Percentiles rank a stretch among this genome's conserved stretches.
Conservation (phyloP, 2,329 filamentous ascomycete genomes). For the Alternaria metachromatica region DNA sequence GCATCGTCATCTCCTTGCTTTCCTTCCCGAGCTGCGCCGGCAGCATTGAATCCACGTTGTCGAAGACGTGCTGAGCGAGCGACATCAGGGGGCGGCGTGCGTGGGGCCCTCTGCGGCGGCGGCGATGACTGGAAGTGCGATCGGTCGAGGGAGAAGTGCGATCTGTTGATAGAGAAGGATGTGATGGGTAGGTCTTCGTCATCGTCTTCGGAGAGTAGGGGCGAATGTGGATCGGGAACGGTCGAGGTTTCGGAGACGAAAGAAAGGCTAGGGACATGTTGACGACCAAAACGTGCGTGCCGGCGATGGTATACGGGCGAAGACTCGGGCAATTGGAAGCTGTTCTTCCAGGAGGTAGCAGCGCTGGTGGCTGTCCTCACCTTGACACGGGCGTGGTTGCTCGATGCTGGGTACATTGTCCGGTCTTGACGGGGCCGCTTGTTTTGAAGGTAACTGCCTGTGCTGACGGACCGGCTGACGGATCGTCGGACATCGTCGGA, state of each 20-base stretch:
- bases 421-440: constrained; percentile 46
- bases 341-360: constrained; percentile 73
- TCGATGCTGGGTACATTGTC: constrained; percentile 50
- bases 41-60: constrained; percentile 47
- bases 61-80: constrained; percentile 51
- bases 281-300: constrained; percentile 73
- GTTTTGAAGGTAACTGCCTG: constrained; percentile 49
- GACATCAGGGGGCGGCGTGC: constrained; percentile 49
- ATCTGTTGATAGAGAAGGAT: constrained; percentile 68
- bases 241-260: constrained; percentile 77
- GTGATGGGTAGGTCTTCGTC: constrained; percentile 80
- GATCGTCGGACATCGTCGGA: constrained; percentile 74
- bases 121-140: constrained; percentile 72
- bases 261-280: constrained; percentile 74
- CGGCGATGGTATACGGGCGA: constrained; percentile 82
- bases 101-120: constrained; percentile 64
- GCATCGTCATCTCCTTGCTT: constrained; percentile 80
- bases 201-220: constrained; percentile 75
- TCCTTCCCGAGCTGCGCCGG: constrained; percentile 51
- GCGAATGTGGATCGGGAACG: constrained; percentile 66
- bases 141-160: constrained; percentile 63
- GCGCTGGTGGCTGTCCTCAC: constrained; percentile 65
- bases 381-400: constrained; percentile 72
- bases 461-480: constrained; percentile 64
- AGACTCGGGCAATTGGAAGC: constrained; percentile 79